Evolutionary conservation across 768 basidiomycete species (phyloP), one percentile per base, ranked within the genome.

Genomic region (Leucocoprinus sp.): DNA sequence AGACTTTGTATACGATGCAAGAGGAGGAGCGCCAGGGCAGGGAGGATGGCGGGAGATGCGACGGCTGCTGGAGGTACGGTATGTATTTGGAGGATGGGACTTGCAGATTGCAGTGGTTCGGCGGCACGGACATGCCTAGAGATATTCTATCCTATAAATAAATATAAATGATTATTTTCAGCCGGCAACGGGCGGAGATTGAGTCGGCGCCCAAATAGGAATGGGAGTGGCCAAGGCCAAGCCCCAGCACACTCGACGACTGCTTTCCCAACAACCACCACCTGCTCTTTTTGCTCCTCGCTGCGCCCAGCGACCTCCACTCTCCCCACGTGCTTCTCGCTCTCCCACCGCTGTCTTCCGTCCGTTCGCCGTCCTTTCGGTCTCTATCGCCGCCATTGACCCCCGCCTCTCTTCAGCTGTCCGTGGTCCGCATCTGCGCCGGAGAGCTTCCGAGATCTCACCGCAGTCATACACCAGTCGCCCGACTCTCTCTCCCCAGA

Each of bases 1-100:
- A 12, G 95, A 96, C 64, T 93, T 92, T 66, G 80, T 93, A 35
- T 83, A 91, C 60, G 78, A 89, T 34, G 82, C 76, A 54, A 70
- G 68, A 27, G 11, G 5, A 5, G 5, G 26, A 27, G 5, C 26
- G n/a, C n/a, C n/a, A 52, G 78, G 81, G 53, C 51, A 72, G 50
- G 60, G 61, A 14, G 82, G 82, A 21, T 96, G 92, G 93, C 70
- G 88, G 51, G 93, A 93, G 69, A 81, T 95, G 49, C 75, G 76
- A 55, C 68, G 93, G 54, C 58, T 96, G 55, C 57, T 92, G 24
- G 87, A 93, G 64, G 68, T 91, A 53, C 87, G 87, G 68, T 83
- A 84, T 55, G 66, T 90, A 43, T 68, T 80, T 12, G 84, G 86
- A 19, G 85, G 89, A 37, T 90, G 89, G 86, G 90, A 92, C 61